Percentiles rank a stretch among this genome's conserved stretches.
Evolutionary conservation across 805 yeast genomes (phyloP).

Genomic region (Ogataea nonfermentans): DNA sequence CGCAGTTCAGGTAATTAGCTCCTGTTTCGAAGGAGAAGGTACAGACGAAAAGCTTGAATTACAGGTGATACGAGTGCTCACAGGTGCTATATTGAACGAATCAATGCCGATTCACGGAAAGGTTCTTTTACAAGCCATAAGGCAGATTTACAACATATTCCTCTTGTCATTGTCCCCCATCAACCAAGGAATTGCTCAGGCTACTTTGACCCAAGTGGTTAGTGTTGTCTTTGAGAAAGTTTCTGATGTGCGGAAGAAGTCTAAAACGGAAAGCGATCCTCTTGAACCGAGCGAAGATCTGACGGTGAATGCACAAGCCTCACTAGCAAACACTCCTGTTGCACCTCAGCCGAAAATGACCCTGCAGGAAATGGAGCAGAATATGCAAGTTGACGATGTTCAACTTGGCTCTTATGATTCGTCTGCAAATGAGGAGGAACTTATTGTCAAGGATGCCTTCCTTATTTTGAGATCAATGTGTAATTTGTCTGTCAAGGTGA

Average conservation of each 20-base stretch:
- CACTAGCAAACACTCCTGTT: slow-evolving; percentile 1
- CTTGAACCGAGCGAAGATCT: slow-evolving; percentile 5
- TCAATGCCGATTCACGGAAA: slow-evolving; percentile 87
- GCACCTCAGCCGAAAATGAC: slow-evolving; percentile 39
- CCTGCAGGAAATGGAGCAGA: slow-evolving; percentile 54
- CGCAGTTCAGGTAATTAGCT: slow-evolving; percentile 79
- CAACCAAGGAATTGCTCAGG: slow-evolving; percentile 94
- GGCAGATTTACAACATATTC: slow-evolving; percentile 92
- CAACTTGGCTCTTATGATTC: slow-evolving; percentile 46
- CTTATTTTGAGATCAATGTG: slow-evolving; percentile 93
- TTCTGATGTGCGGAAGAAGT: slow-evolving; percentile 9
- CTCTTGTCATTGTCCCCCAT: slow-evolving; percentile 76
- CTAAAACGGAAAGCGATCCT: slow-evolving; percentile 1
- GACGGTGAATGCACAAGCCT: not conserved
- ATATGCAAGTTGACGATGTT: slow-evolving; percentile 51
- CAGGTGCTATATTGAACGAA: slow-evolving; percentile 82
- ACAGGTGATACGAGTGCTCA: slow-evolving; percentile 88
- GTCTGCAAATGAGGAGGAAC: slow-evolving; percentile 57
- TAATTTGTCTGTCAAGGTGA: slow-evolving; percentile 78
- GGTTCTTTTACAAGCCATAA: slow-evolving; percentile 79
- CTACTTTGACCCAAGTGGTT: slow-evolving; percentile 87
- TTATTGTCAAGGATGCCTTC: slow-evolving; percentile 85
- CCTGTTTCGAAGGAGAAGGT: slow-evolving; percentile 88
- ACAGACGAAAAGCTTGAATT: slow-evolving; percentile 87
- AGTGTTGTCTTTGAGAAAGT: slow-evolving; percentile 80